phyloP scores from a whole-genome alignment of 768 basidiomycete species.

The Pleurotus tuoliensis region DNA sequence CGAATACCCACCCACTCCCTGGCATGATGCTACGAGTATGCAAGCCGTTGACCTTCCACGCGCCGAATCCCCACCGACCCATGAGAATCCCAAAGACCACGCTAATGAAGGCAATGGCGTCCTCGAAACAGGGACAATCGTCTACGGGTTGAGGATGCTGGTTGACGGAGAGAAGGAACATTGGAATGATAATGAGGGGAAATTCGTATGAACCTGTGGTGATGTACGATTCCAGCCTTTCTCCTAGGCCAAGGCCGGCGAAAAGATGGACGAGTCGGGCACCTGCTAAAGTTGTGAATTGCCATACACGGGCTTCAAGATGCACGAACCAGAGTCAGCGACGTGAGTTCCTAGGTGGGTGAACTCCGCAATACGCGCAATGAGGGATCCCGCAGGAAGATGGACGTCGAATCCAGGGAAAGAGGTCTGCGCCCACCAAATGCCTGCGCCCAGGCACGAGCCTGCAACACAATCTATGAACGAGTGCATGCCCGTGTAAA shows the following conservation, averaged over 20 bases:
- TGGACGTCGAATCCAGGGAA: conserved; percentile 4
- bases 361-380: conserved; percentile 1
- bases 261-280: conserved; percentile 28
- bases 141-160: conserved; percentile 93
- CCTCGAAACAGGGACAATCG: conserved; percentile 97
- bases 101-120: conserved; percentile 89
- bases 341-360: background rate
- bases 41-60: conserved; percentile 23
- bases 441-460: conserved; percentile 54
- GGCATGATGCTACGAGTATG: conserved; percentile 46
- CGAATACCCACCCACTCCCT: conserved; percentile 44
- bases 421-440: conserved; percentile 59
- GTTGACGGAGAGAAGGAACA: conserved; percentile 76
- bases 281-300: conserved; percentile 14
- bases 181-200: conserved; percentile 54
- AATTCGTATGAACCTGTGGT: conserved; percentile 44
- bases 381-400: background rate
- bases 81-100: conserved; percentile 75
- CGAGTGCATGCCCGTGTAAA: conserved; percentile 89
- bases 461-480: conserved; percentile 73
- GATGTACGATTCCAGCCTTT: conserved; percentile 32
- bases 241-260: conserved; percentile 33
- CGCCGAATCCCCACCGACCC: conserved; percentile 60
- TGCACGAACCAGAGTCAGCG: conserved; percentile 5
- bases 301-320: conserved; percentile 21